A percentile compares a stretch with the other conserved stretches of the same genome.
Conservation (phyloP, 2,329 filamentous ascomycete species). For the Colletotrichum neosansevieriae region DNA sequence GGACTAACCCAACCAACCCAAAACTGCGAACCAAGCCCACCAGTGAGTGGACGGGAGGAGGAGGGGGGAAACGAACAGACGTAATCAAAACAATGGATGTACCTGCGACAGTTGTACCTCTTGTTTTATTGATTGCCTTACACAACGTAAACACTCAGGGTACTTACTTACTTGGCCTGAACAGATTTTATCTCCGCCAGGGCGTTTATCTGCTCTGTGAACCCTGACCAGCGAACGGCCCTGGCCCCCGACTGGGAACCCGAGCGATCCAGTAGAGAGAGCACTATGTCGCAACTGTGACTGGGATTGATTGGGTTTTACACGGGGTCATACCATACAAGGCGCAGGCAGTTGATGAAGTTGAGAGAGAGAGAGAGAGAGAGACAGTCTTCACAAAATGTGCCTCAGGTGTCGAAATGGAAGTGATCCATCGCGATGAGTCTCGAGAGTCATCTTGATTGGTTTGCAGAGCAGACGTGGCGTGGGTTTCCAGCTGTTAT, state of each 20-base stretch:
- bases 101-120: constrained; percentile 15
- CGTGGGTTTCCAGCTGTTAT: not conserved
- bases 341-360: constrained; percentile 5
- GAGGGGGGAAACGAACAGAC: not conserved
- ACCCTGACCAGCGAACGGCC: not conserved
- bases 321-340: constrained; percentile 18
- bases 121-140: constrained; percentile 1
- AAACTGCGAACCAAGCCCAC: not conserved
- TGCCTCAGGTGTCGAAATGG: not conserved
- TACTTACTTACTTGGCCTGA: not conserved
- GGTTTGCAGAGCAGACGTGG: not conserved
- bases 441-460: not conserved
- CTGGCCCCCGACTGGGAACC: constrained; percentile 9
- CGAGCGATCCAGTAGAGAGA: constrained; percentile 7
- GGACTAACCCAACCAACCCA: constrained; percentile 9
- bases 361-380: not conserved
- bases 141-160: constrained; percentile 4
- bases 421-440: not conserved
- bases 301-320: constrained; percentile 31
- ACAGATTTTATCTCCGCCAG: constrained; percentile 11
- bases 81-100: constrained; percentile 16
- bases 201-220: constrained; percentile 6
- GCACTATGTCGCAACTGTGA: constrained; percentile 25
- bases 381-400: not conserved
- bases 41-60: not conserved